Evolutionary conservation across 2,329 filamentous ascomycete genomes (phyloP).

Genomic region (Eurotiales sp.): DNA sequence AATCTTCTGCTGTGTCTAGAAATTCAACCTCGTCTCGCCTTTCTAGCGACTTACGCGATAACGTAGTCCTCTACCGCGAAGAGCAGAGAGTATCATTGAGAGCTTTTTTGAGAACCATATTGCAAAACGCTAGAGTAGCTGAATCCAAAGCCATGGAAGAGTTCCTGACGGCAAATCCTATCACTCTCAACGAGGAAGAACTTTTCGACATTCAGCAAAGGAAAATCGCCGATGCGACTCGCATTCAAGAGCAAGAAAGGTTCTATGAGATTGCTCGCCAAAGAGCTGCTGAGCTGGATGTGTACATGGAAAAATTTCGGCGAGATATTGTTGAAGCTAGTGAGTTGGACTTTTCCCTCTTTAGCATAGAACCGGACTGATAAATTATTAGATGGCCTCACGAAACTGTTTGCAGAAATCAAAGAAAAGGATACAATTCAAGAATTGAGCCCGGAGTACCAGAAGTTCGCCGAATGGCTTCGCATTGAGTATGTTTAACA

Average conservation of each 20-base stretch:
- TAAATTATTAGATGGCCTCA: constrained; percentile 65
- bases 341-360: constrained; percentile 40
- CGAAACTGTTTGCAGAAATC: constrained; percentile 89
- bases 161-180: constrained; percentile 71
- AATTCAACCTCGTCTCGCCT: constrained; percentile 22
- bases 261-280: constrained; percentile 95
- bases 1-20: constrained; percentile 24
- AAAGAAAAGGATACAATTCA: constrained; percentile 81
- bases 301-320: constrained; percentile 88
- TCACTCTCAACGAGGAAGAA: constrained; percentile 77
- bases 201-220: constrained; percentile 73
- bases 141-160: constrained; percentile 78
- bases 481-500: constrained; percentile 68
- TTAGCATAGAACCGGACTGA: background rate
- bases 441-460: constrained; percentile 89
- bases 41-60: constrained; percentile 47
- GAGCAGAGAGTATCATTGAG: constrained; percentile 86
- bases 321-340: constrained; percentile 67
- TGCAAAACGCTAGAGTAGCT: constrained; percentile 81
- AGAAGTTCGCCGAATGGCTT: constrained; percentile 97
- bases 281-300: constrained; percentile 86
- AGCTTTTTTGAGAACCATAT: constrained; percentile 80
- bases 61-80: constrained; percentile 72
- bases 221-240: constrained; percentile 78
- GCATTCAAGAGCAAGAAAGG: constrained; percentile 84